Evolutionary conservation across 805 yeast species (phyloP).

Genomic region (Ogataea glucozyma): DNA sequence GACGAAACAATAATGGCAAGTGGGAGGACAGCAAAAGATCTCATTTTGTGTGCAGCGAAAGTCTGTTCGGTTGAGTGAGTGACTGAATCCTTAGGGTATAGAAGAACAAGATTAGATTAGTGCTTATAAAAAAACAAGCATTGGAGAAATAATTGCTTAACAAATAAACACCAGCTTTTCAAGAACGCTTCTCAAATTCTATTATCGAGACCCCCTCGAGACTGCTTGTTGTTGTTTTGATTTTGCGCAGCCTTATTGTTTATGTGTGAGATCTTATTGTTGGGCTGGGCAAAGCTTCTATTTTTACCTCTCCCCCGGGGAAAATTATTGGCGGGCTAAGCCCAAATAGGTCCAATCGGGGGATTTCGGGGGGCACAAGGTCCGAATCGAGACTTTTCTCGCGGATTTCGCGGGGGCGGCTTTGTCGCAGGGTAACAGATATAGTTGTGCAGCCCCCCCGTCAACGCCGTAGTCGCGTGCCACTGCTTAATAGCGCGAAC

Average conservation of each 20-base stretch:
- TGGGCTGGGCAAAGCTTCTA: neutral
- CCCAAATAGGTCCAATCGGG: neutral
- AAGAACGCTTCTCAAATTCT: constrained; percentile 2
- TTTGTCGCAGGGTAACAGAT: neutral
- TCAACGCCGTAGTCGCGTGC: no score
- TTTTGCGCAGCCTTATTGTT: constrained; percentile 6
- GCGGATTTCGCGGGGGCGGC: constrained; percentile 3
- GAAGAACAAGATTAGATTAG: neutral
- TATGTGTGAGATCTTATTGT: constrained; percentile 1
- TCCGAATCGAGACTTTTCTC: no score
- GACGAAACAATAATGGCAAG: constrained; percentile 39
- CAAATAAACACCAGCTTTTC: constrained; percentile 3
- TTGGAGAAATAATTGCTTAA: neutral
- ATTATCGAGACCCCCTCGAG: constrained; percentile 5
- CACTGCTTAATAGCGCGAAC: no score
- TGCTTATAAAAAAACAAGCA: neutral
- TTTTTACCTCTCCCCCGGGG: constrained; percentile 1
- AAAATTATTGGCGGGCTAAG: neutral
- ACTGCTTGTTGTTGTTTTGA: constrained; percentile 8
- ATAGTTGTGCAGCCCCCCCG: no score
- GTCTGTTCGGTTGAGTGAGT: no score
- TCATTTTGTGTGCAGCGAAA: constrained; percentile 7
- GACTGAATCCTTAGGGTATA: neutral
- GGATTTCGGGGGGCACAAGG: no score
- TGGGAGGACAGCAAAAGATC: constrained; percentile 22